Base-by-base conservation (phyloP, 768 basidiomycete genomes). In the Leucosporidium yakuticum region DNA sequence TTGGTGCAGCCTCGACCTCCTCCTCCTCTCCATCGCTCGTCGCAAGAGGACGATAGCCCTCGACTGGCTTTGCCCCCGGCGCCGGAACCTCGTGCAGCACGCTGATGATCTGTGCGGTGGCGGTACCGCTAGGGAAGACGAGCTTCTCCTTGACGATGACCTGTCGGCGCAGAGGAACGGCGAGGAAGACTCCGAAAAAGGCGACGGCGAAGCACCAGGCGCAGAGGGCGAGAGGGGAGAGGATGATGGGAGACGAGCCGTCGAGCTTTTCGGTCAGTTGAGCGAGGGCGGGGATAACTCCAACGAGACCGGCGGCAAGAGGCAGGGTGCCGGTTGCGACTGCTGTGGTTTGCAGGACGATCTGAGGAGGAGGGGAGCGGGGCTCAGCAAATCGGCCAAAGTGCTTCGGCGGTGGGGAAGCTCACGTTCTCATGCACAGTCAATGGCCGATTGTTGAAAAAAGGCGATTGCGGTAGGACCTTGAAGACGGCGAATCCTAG, bases 171-270 rank as follows among this genome's bases (percentile, higher is more conserved):
- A 98, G 84, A 11, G 94, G 95, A 21, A 93, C 91, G 2, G 95
- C 95, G 51, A 98, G 82, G 78, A 97, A 95, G n/a, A 97, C 94
- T 85, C 94, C 95, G 79, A 97, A 98, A 81, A 93, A 98, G 6
- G 94, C 94, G 32, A 95, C 84, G 9, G 88, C 90, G 69, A 85
- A 87, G 17, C 90, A 93, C 95, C 95, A 98, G 7, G 83, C 84
- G 27, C 93, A 81, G 27, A 90, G 84, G 34, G 85, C 82, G 25
- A 85, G 68, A 86, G 87, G 93, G 12, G 86, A 85, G 50, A 97
- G 81, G 68, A 83, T 80, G 20, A 97, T 83, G 2, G 93, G 87
- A 1, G 84, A 83, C 12, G 85, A 82, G 14, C 91, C 91, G 72
- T 98, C 95, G 63, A 84, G 81, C 55, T 84, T 82, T 73, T 85